Evolutionary conservation across 495 filamentous ascomycete species (phyloP), one percentile per base, ranked within the genome.

Genomic region (Podospora pseudoanserina): DNA sequence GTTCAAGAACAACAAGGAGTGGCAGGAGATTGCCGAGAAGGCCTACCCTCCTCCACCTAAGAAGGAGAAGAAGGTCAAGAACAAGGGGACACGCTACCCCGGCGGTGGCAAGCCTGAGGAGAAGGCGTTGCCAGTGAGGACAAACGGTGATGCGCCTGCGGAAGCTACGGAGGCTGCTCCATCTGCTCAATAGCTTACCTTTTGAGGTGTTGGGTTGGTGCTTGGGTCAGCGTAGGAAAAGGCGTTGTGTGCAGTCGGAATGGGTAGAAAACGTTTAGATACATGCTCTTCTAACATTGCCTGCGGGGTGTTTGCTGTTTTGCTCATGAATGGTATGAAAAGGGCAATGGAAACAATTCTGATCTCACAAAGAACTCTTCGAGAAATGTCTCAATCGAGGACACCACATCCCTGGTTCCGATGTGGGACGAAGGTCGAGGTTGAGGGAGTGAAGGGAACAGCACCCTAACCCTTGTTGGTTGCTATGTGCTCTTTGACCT

Each of bases 11-110:
- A 89, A 86, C 0, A 72, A 81, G 18, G 93, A 94, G 73, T 97
- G 92, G 92, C 89, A 95, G 79, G 90, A 90, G 64, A 88, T 93
- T 44, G 86, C 87, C n/a, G 69, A 81, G 19, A 88, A 92, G 77
- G 95, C 94, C 44, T 72, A 72, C 65, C 68, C 71, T 34, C 65
- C 71, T 26, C 71, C 71, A 20, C 65, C 71, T 1, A 72, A 72
- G 65, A 70, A 69, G 65, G 71, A 70, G 71, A 72, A 72, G 63
- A 69, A 72, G 67, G 71, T 72, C 53, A 72, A 72, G 85, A 87
- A 95, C 71, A 90, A 90, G 80, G 95, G 93, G 4, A 82, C 84
- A 13, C 84, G 86, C 65, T 86, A 89, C 78, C 76, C 76, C 6
- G 78, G 72, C 9, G 68, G 39, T 20, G 61, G 26, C 0, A 70